phyloP scores from a whole-genome alignment of 208 protist genomes.

The Wallacemonas sp. region DNA sequence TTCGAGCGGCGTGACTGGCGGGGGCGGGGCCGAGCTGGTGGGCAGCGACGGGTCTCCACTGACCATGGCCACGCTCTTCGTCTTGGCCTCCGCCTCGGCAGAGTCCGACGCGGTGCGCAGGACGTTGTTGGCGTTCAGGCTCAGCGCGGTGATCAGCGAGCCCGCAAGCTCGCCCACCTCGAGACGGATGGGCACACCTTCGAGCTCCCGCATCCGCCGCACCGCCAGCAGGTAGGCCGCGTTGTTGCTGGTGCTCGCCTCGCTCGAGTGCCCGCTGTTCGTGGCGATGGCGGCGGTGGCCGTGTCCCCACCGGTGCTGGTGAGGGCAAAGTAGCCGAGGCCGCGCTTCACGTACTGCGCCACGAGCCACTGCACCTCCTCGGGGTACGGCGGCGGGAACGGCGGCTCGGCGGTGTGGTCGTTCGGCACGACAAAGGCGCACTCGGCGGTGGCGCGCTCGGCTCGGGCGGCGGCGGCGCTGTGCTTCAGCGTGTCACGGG shows the following conservation, averaged over 20 bases:
- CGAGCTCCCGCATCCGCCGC: constrained; percentile 29
- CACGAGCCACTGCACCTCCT: constrained; percentile 51
- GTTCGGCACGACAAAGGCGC: constrained; percentile 21
- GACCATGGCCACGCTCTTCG: too few relatives aligned
- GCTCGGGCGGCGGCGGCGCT: not conserved
- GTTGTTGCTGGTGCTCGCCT: not conserved
- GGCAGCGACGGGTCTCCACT: too few relatives aligned
- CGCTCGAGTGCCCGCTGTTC: not conserved
- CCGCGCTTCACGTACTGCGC: constrained; percentile 53
- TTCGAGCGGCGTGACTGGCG: not conserved
- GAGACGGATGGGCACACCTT: not conserved
- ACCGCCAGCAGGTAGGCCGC: constrained; percentile 22
- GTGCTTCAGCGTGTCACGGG: not conserved
- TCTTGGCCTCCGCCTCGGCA: not conserved
- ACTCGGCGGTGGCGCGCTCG: not conserved
- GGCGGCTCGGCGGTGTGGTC: constrained; percentile 37
- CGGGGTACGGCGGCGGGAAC: constrained; percentile 24
- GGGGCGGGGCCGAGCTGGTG: not conserved
- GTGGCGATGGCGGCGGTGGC: not conserved
- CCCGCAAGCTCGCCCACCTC: not conserved
- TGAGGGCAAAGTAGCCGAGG: constrained; percentile 23
- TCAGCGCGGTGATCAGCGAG: not conserved
- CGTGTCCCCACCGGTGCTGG: constrained; percentile 3
- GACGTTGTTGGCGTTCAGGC: not conserved
- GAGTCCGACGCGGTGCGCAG: constrained; percentile 1